Evolutionary conservation across 345 rosid genomes (phyloP).

Genomic region (Atalantia buxifolia): DNA sequence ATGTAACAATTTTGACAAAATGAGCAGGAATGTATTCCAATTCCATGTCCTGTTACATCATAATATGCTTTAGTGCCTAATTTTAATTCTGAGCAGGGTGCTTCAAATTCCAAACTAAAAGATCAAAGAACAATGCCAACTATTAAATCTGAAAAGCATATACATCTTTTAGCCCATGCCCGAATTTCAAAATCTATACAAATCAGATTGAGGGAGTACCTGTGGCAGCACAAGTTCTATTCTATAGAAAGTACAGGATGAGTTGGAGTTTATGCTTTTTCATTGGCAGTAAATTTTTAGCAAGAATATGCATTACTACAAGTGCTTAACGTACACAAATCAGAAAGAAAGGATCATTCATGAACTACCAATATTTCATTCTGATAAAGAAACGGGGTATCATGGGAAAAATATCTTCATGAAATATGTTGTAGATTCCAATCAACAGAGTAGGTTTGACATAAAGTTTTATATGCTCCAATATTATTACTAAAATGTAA

Average conservation of each 20-base stretch:
- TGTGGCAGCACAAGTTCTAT: neutral
- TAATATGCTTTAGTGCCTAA: slow-evolving; percentile 7
- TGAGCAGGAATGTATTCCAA: neutral
- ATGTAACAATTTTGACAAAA: neutral
- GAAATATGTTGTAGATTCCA: neutral
- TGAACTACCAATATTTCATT: neutral
- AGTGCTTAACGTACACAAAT: neutral
- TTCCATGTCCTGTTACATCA: neutral
- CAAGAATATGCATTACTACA: neutral
- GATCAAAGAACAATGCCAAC: neutral
- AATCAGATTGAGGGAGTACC: neutral
- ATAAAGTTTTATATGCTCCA: too few relatives aligned
- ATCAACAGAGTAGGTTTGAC: neutral
- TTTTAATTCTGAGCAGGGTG: neutral
- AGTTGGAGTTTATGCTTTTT: slow-evolving; percentile 12
- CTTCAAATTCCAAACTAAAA: neutral
- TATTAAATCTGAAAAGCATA: neutral
- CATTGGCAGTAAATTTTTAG: neutral
- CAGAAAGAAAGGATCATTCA: neutral
- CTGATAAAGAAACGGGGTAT: neutral
- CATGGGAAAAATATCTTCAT: neutral
- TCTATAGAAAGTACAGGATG: neutral
- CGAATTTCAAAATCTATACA: neutral
- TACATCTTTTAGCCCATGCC: neutral
- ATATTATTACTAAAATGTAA: too few relatives aligned